Conservation (phyloP, 371 early-diverging fungal genomes). For the Polyrhizophydium stewartii region DNA sequence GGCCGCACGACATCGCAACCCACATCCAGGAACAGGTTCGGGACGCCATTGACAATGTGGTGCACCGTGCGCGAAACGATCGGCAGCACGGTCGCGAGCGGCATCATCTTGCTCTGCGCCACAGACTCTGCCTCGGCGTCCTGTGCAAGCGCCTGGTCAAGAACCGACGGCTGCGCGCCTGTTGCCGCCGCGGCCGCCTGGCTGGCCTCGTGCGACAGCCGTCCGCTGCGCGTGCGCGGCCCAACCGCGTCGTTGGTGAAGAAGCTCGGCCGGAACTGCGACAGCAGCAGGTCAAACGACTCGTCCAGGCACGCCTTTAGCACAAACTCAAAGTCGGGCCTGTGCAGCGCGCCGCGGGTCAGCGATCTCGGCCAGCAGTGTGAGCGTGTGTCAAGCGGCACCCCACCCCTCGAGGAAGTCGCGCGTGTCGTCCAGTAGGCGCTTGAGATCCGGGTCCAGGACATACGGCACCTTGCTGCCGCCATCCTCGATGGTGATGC, state of each 20-base stretch:
- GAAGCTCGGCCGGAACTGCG: constrained; percentile 25
- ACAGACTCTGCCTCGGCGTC: not conserved
- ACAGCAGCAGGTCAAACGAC: constrained; percentile 51
- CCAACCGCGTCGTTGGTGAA: constrained; percentile 2
- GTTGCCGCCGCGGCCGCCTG: not conserved
- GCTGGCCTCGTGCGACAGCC: not conserved
- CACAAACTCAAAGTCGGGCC: constrained; percentile 59
- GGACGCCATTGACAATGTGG: constrained; percentile 71
- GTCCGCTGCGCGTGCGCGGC: not conserved
- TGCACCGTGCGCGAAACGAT: constrained; percentile 72
- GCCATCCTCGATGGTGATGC: constrained; percentile 24
- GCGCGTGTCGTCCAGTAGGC: constrained; percentile 72
- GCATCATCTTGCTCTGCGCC: constrained; percentile 33
- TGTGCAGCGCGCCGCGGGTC: constrained; percentile 14
- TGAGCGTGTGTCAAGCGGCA: not conserved
- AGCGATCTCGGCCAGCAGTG: not conserved
- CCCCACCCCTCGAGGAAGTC: constrained; percentile 72
- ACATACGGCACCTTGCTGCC: constrained; percentile 14
- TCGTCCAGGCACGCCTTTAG: constrained; percentile 51
- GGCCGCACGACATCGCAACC: not conserved
- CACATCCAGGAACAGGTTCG: constrained; percentile 77
- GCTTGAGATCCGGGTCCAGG: constrained; percentile 46
- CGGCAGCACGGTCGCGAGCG: constrained; percentile 74
- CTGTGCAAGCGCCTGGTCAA: not conserved
- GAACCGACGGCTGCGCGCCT: not conserved